These are phyloP conservation scores for Pseudocercospora cruenta DNA, from an alignment of 2,329 filamentous ascomycete species.

Conservation along the genomic window DNA sequence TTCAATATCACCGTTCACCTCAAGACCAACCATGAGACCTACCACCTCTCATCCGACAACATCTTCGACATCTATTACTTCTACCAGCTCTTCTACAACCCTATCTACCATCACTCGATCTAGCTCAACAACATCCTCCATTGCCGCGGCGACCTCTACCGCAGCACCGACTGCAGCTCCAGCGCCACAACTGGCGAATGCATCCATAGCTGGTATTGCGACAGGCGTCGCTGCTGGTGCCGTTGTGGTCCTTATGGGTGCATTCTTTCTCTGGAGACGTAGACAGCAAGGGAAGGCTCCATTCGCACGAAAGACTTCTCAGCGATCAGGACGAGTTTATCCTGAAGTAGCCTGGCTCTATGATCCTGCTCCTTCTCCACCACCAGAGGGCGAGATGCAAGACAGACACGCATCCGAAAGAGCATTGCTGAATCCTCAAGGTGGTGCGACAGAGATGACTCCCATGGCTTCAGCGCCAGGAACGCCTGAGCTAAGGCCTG, in stretches of 20 bases:
- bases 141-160: conserved; percentile 10
- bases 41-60: conserved; percentile 3
- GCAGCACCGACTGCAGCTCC: conserved; percentile 5
- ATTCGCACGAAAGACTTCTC: conserved; percentile 17
- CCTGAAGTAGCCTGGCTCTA: conserved; percentile 33
- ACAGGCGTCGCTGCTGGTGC: conserved; percentile 28
- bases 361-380: conserved; percentile 29
- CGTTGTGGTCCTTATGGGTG: conserved; percentile 23
- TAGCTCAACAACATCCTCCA: conserved; percentile 7
- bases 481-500: conserved; percentile 7
- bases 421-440: conserved; percentile 11
- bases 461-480: neutral
- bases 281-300: conserved; percentile 24
- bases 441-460: conserved; percentile 12
- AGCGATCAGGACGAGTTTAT: conserved; percentile 22
- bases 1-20: neutral
- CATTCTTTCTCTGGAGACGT: conserved; percentile 22
- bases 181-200: conserved; percentile 10
- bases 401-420: conserved; percentile 10
- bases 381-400: conserved; percentile 9
- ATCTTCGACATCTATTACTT: neutral
- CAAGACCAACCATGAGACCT: neutral
- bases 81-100: conserved; percentile 1
- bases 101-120: conserved; percentile 12
- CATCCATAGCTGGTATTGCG: conserved; percentile 28